These are phyloP conservation scores for Saccharum officinarum DNA, from an alignment of 176 grass and related monocot genomes.

Conservation along the genomic window DNA sequence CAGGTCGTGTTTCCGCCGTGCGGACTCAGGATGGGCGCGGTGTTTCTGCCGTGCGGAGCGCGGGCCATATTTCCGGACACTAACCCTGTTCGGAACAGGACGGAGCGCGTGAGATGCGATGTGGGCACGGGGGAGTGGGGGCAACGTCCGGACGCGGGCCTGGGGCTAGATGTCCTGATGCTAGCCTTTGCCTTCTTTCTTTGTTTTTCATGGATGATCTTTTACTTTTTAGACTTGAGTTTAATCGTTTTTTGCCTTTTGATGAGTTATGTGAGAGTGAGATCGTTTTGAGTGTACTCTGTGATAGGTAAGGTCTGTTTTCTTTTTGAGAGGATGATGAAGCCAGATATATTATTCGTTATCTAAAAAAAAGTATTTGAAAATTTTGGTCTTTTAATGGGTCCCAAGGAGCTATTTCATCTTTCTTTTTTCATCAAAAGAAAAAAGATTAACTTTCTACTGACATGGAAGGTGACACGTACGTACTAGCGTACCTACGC, in stretches of 20 bases:
- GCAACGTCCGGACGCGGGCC: too few species aligned
- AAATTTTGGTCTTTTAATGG: background rate
- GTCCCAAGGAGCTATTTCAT: background rate
- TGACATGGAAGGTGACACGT: background rate
- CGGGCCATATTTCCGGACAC: too few species aligned
- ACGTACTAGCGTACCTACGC: background rate
- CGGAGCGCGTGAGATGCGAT: too few species aligned
- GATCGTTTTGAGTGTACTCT: background rate
- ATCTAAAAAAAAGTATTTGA: background rate
- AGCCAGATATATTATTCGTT: background rate
- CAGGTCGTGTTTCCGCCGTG: too few species aligned
- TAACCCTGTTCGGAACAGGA: too few species aligned
- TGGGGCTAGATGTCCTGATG: too few species aligned
- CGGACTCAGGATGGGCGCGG: too few species aligned
- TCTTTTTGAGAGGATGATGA: too few species aligned
- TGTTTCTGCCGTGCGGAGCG: too few species aligned
- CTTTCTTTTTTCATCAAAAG: background rate
- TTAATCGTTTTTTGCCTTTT: background rate
- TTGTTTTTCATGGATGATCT: too few species aligned
- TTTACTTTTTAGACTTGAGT: background rate
- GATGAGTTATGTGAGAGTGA: background rate
- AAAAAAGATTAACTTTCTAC: background rate
- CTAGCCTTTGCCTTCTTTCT: too few species aligned
- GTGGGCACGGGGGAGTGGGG: too few species aligned
- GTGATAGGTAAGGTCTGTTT: background rate